These are phyloP conservation scores for Russula olivacea DNA, from an alignment of 768 basidiomycete genomes.

Conservation along the genomic window DNA sequence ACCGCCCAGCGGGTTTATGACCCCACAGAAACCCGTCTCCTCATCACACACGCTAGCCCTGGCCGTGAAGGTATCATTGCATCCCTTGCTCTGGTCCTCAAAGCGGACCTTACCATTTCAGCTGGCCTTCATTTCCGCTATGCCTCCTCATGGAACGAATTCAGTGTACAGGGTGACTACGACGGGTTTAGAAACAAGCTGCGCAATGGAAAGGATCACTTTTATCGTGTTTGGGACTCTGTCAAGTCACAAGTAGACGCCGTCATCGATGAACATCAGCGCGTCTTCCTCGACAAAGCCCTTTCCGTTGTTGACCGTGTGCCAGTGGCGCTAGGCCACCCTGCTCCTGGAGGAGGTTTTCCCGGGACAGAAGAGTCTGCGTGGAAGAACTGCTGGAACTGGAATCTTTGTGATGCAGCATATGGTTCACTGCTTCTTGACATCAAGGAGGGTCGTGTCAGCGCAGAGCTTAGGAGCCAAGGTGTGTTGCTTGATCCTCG, in stretches of 20 bases:
- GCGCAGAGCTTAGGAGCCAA: slow-evolving; percentile 87
- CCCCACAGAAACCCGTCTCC: slow-evolving; percentile 85
- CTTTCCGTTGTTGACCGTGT: slow-evolving; percentile 77
- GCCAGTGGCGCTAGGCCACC: slow-evolving; percentile 48
- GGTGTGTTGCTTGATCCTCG: slow-evolving; percentile 43
- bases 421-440: slow-evolving; percentile 86
- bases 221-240: slow-evolving; percentile 91
- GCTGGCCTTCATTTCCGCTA: slow-evolving; percentile 98
- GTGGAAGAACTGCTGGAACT: slow-evolving; percentile 99
- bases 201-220: slow-evolving; percentile 65
- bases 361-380: slow-evolving; percentile 76
- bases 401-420: slow-evolving; percentile 96
- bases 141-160: slow-evolving; percentile 93
- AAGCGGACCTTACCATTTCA: slow-evolving; percentile 90
- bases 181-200: slow-evolving; percentile 85
- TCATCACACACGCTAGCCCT: slow-evolving; percentile 87
- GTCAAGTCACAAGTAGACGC: slow-evolving; percentile 88
- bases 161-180: slow-evolving; percentile 84
- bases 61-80: slow-evolving; percentile 90
- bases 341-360: slow-evolving; percentile 37
- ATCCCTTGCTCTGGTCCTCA: slow-evolving; percentile 84
- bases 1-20: slow-evolving; percentile 94
- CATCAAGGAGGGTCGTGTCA: slow-evolving; percentile 86
- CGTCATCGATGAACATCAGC: slow-evolving; percentile 88
- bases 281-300: slow-evolving; percentile 82